These are phyloP conservation scores for Backusella morwellensis DNA, from an alignment of 192 early-diverging fungal species.

Conservation along the genomic window DNA sequence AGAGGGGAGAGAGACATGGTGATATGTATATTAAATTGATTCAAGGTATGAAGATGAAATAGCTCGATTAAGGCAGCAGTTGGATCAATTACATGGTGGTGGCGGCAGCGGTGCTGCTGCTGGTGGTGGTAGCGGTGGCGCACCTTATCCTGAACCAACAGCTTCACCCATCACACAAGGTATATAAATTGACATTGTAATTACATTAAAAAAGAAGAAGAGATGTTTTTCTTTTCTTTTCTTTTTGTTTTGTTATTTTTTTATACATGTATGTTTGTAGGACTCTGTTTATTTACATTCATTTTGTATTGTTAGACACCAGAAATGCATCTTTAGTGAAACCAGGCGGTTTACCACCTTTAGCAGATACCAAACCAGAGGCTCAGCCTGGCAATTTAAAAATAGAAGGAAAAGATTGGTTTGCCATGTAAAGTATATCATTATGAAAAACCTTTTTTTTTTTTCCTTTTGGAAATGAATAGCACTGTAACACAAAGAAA, in stretches of 20 bases:
- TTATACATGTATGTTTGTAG: not conserved
- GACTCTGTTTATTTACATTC: not conserved
- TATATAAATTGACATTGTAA: not conserved
- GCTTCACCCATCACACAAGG: conserved; percentile 16
- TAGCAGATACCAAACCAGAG: conserved; percentile 80
- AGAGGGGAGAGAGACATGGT: not conserved
- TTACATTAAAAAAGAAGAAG: not conserved
- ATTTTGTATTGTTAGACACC: not conserved
- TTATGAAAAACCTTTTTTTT: not conserved
- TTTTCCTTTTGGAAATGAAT: not conserved
- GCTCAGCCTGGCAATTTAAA: conserved; percentile 70
- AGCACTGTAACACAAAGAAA: not conserved
- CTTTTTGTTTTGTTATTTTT: not conserved
- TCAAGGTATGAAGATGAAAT: conserved; percentile 83
- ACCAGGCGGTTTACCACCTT: conserved; percentile 60
- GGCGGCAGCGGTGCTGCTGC: conserved; percentile 43
- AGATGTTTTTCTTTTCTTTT: not conserved
- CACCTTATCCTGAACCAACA: conserved; percentile 58
- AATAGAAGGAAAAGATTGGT: conserved; percentile 87
- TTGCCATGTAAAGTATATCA: conserved; percentile 66
- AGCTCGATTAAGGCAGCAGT: conserved; percentile 72
- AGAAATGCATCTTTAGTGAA: not conserved
- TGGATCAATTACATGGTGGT: conserved; percentile 52
- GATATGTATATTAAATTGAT: not conserved
- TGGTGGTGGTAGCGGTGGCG: conserved; percentile 6